phyloP scores from a whole-genome alignment of 2,329 filamentous ascomycete species.

The Aspergillus carbonarius region DNA sequence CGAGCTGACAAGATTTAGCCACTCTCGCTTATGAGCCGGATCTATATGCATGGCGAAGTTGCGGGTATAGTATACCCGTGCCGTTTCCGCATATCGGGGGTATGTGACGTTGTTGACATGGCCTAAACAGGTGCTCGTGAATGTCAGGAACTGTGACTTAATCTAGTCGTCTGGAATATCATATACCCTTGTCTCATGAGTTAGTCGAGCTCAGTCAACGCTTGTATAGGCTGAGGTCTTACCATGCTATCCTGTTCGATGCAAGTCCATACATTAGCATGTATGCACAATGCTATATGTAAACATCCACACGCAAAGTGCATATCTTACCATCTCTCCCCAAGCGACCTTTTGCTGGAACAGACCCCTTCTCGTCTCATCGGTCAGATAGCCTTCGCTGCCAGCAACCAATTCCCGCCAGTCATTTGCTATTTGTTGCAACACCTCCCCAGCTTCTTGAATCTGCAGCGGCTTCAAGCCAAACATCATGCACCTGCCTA shows the following conservation, averaged over 20 bases:
- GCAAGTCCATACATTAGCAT: constrained; percentile 21
- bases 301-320: not conserved
- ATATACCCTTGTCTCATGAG: constrained; percentile 23
- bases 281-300: not conserved
- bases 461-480: constrained; percentile 63
- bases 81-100: constrained; percentile 78
- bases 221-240: constrained; percentile 20
- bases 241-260: constrained; percentile 47
- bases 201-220: constrained; percentile 2
- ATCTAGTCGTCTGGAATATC: not conserved
- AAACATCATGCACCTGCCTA: constrained; percentile 75
- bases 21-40: constrained; percentile 60
- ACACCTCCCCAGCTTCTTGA: constrained; percentile 57
- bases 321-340: constrained; percentile 72
- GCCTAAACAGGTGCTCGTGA: constrained; percentile 43
- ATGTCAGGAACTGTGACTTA: not conserved
- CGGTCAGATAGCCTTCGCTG: constrained; percentile 72
- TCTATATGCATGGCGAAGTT: constrained; percentile 67
- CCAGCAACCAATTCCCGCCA: constrained; percentile 73
- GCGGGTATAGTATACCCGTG: constrained; percentile 73
- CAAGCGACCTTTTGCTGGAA: constrained; percentile 69
- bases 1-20: constrained; percentile 68
- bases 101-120: constrained; percentile 90
- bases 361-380: constrained; percentile 60
- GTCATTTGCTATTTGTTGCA: constrained; percentile 60